Conservation (phyloP, 192 early-diverging fungal species). For the Podila minutissima region DNA sequence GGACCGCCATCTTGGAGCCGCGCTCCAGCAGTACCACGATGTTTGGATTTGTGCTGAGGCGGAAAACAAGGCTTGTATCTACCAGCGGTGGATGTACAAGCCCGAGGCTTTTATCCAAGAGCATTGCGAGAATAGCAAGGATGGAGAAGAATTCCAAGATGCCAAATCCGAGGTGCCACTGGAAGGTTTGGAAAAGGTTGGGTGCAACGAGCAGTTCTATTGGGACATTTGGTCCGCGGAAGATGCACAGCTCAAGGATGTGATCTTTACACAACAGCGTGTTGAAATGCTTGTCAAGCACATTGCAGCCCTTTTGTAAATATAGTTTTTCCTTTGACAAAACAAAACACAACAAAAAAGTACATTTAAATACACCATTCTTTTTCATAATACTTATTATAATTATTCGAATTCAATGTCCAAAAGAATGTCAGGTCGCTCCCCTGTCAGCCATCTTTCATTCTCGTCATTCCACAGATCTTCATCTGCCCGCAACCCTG, state of each 20-base stretch:
- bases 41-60: constrained; percentile 23
- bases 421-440: no score
- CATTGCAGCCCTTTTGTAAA: constrained; percentile 33
- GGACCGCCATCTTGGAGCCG: constrained; percentile 34
- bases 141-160: constrained; percentile 3
- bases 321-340: background rate
- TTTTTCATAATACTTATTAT: no score
- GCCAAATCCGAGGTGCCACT: background rate
- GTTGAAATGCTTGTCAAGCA: constrained; percentile 26
- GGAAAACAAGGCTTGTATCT: background rate
- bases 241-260: constrained; percentile 12
- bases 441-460: no score
- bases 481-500: no score
- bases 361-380: no score
- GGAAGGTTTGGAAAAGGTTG: background rate
- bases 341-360: no score
- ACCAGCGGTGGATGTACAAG: constrained; percentile 3
- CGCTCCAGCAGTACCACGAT: constrained; percentile 35
- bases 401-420: no score
- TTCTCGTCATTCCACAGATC: no score
- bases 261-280: constrained; percentile 16
- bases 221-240: constrained; percentile 36
- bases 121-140: background rate
- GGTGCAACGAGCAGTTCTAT: constrained; percentile 31
- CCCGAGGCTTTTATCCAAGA: background rate